A percentile compares a stretch with the other conserved stretches of the same genome.
Evolutionary conservation across 306 rosid genomes (phyloP).

Genomic region (Lithocarpus polystachyus): DNA sequence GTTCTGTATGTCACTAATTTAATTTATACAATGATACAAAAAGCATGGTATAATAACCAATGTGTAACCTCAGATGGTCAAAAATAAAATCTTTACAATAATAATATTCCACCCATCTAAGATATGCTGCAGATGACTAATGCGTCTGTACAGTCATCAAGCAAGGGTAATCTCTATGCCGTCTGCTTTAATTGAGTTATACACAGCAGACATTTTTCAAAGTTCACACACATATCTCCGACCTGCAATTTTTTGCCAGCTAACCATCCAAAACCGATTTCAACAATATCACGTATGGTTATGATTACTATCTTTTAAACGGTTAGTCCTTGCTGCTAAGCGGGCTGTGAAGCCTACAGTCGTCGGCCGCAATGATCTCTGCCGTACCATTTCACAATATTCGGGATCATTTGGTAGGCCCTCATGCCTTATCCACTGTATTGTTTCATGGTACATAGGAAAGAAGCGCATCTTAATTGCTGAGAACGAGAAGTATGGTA

Average conservation of each 20-base stretch:
- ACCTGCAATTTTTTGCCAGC: constrained; percentile 12
- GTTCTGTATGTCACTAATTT: constrained; percentile 22
- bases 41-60: constrained; percentile 5
- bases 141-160: constrained; percentile 24
- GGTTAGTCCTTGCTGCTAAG: constrained; percentile 53
- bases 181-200: constrained; percentile 14
- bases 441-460: constrained; percentile 70
- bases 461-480: constrained; percentile 80
- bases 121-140: constrained; percentile 15
- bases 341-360: constrained; percentile 83
- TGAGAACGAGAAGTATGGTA: constrained; percentile 70
- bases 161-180: constrained; percentile 17
- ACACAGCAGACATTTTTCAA: background rate
- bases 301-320: constrained; percentile 16
- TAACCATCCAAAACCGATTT: constrained; percentile 17
- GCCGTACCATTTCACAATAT: constrained; percentile 48
- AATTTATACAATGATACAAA: constrained; percentile 28
- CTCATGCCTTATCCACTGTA: constrained; percentile 70
- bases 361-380: constrained; percentile 44
- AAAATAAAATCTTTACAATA: constrained; percentile 22
- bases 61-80: constrained; percentile 25
- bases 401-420: constrained; percentile 67
- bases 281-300: constrained; percentile 26
- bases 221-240: constrained; percentile 14
- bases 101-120: constrained; percentile 3